Percentiles rank a stretch among this genome's conserved stretches.
These are phyloP conservation scores for Arachnopeziza araneosa DNA, from an alignment of 2,329 filamentous ascomycete genomes.

Conservation along the genomic window DNA sequence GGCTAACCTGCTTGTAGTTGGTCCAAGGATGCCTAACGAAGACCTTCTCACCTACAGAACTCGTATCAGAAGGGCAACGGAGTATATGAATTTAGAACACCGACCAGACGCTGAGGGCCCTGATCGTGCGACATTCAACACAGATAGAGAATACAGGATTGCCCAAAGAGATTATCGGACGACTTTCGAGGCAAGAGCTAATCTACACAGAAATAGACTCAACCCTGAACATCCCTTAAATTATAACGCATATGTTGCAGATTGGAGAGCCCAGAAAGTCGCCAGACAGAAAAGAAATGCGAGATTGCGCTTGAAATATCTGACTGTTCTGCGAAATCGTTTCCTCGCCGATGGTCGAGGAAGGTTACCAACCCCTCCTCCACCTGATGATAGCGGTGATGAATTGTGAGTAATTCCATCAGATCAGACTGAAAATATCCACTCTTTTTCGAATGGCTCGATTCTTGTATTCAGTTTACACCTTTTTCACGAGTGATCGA, in stretches of 20 bases:
- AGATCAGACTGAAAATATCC: background rate
- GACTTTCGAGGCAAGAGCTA: background rate
- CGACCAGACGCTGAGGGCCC: background rate
- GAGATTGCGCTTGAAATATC: background rate
- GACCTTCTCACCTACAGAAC: background rate
- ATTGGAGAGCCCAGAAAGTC: conserved; percentile 1
- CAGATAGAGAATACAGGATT: background rate
- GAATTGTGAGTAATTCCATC: background rate
- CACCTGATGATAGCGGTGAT: conserved; percentile 8
- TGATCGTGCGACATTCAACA: background rate
- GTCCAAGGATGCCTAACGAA: background rate
- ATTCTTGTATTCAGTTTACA: too few species aligned
- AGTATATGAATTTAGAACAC: conserved; percentile 3
- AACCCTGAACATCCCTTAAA: background rate
- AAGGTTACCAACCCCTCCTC: conserved; percentile 5
- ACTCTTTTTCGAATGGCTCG: too few species aligned
- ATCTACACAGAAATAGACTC: background rate
- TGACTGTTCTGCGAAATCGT: background rate
- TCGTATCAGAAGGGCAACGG: background rate
- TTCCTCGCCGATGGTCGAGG: background rate
- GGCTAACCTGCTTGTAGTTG: background rate
- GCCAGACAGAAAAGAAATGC: conserved; percentile 1
- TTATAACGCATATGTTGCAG: background rate
- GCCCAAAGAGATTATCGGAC: background rate
- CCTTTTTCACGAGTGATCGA: too few species aligned